These are phyloP conservation scores for Pichia deserticola DNA, from an alignment of 805 yeast species.

Conservation along the genomic window DNA sequence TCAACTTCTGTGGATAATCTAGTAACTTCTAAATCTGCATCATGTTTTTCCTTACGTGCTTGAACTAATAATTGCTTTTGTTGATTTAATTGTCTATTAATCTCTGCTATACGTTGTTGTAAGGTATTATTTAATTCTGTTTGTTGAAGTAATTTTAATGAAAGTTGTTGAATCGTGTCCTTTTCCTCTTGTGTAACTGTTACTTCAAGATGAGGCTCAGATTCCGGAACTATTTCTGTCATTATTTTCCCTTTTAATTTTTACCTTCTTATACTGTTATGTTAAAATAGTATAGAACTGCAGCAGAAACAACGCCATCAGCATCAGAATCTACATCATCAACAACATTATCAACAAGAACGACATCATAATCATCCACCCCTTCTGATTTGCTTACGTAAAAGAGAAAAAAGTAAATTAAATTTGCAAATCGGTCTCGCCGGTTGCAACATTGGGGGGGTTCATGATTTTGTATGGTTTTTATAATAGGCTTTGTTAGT, in stretches of 20 bases:
- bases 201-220: background rate
- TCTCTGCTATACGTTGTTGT: slow-evolving; percentile 20
- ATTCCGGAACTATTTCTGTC: no score
- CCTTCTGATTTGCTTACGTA: no score
- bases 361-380: no score
- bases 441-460: background rate
- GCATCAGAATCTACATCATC: no score
- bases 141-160: slow-evolving; percentile 22
- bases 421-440: background rate
- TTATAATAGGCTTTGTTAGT: no score
- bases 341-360: no score
- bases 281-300: no score
- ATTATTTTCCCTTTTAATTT: no score
- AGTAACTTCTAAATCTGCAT: slow-evolving; percentile 5
- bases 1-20: slow-evolving; percentile 52
- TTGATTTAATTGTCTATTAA: slow-evolving; percentile 26
- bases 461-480: no score
- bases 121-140: slow-evolving; percentile 14
- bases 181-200: background rate
- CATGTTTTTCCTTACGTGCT: slow-evolving; percentile 17
- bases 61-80: slow-evolving; percentile 8
- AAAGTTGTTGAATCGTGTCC: slow-evolving; percentile 16
- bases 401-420: no score
- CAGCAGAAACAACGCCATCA: no score
- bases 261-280: no score